Evolutionary conservation across 805 yeast species (phyloP).

Genomic region (Metschnikowia gelsemii): DNA sequence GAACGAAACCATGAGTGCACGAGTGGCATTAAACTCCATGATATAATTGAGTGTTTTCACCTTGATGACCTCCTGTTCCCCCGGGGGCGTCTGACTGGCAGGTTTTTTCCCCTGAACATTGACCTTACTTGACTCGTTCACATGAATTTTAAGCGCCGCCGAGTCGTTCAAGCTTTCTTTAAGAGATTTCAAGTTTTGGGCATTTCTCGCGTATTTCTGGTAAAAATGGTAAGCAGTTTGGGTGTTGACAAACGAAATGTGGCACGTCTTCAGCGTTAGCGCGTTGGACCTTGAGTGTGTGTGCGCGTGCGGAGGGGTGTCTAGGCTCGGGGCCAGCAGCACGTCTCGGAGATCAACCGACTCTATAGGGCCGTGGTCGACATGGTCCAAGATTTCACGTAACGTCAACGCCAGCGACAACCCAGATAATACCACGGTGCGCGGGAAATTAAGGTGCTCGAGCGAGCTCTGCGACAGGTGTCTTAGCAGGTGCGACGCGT

Average conservation of each 20-base stretch:
- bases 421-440: slow-evolving; percentile 37
- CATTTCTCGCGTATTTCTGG: slow-evolving; percentile 31
- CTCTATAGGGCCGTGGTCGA: slow-evolving; percentile 64
- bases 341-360: slow-evolving; percentile 31
- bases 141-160: slow-evolving; percentile 28
- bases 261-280: slow-evolving; percentile 26
- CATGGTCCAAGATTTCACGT: slow-evolving; percentile 40
- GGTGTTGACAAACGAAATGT: slow-evolving; percentile 38
- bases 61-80: slow-evolving; percentile 25
- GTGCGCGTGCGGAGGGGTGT: no score
- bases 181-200: slow-evolving; percentile 25
- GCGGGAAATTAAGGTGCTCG: slow-evolving; percentile 37
- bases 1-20: slow-evolving; percentile 28
- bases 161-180: slow-evolving; percentile 28
- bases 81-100: neutral
- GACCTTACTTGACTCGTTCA: slow-evolving; percentile 16
- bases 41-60: slow-evolving; percentile 43
- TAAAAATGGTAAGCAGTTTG: slow-evolving; percentile 34
- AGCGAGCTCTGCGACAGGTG: slow-evolving; percentile 12
- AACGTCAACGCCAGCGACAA: slow-evolving; percentile 27
- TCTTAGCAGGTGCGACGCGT: slow-evolving; percentile 6
- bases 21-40: slow-evolving; percentile 39
- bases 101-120: neutral
- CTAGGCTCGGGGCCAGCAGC: no score
- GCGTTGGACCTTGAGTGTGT: no score